Evolutionary conservation across 148 eudicot species (phyloP).

Genomic region (Vaccinium vitisidaea): DNA sequence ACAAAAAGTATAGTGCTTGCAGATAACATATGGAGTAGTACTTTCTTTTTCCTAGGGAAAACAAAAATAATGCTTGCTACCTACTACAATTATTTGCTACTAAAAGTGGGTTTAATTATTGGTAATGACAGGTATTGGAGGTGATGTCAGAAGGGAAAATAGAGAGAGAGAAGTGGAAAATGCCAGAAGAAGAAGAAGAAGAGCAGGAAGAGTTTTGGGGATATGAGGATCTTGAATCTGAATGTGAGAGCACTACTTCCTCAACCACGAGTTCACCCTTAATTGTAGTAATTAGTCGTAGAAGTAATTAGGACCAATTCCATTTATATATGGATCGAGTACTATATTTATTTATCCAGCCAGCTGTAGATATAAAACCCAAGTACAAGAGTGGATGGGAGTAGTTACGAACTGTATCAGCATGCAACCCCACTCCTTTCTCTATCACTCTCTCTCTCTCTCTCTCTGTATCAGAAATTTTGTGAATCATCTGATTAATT

Average conservation of each 20-base stretch:
- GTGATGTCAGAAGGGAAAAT: conserved; percentile 50
- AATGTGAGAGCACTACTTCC: conserved; percentile 41
- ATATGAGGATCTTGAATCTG: conserved; percentile 80
- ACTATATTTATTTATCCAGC: no score
- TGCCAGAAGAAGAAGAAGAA: conserved; percentile 73
- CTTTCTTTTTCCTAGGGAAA: no score
- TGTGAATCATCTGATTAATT: neutral
- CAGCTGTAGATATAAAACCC: neutral
- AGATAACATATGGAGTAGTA: no score
- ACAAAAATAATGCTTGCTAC: no score
- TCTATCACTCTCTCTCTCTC: neutral
- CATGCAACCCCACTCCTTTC: neutral
- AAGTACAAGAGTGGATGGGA: neutral
- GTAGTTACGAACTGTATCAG: neutral
- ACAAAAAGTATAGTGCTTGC: neutral
- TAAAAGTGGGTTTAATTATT: neutral
- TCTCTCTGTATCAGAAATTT: neutral
- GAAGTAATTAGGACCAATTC: no score
- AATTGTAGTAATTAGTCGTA: no score
- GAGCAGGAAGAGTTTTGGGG: conserved; percentile 66
- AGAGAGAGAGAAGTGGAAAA: conserved; percentile 66
- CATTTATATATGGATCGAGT: no score
- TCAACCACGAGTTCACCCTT: neutral
- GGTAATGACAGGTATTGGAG: conserved; percentile 55
- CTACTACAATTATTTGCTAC: no score